phyloP scores from a whole-genome alignment of 805 yeast species.

The Blastobotrys muscicola region DNA sequence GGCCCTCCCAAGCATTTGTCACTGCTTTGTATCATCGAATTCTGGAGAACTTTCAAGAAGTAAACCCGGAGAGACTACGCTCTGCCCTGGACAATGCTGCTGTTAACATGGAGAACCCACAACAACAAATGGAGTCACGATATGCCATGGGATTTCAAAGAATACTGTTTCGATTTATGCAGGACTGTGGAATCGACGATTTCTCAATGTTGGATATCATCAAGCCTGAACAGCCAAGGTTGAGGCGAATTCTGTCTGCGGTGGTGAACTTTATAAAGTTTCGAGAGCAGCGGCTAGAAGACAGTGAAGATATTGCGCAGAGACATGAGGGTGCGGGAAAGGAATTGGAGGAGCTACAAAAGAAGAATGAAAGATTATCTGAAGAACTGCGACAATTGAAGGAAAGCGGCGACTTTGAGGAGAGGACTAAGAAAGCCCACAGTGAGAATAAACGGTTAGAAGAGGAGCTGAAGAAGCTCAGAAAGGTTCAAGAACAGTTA shows the following conservation, averaged over 20 bases:
- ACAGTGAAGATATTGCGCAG: slow-evolving; percentile 53
- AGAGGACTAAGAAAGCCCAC: slow-evolving; percentile 31
- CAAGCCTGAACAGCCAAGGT: slow-evolving; percentile 65
- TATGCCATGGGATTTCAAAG: slow-evolving; percentile 48
- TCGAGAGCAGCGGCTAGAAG: slow-evolving; percentile 65
- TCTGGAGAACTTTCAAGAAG: slow-evolving; percentile 50
- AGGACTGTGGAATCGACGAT: slow-evolving; percentile 68
- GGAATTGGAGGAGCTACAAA: slow-evolving; percentile 30
- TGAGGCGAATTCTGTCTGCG: slow-evolving; percentile 63
- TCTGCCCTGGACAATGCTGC: slow-evolving; percentile 26
- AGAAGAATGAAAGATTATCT: slow-evolving; percentile 31
- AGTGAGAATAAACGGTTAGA: slow-evolving; percentile 49
- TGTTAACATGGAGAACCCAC: slow-evolving; percentile 28
- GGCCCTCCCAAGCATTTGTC: slow-evolving; percentile 50
- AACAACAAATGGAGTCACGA: slow-evolving; percentile 32
- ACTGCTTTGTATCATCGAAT: slow-evolving; percentile 50
- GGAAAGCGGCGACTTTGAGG: slow-evolving; percentile 20
- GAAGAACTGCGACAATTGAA: slow-evolving; percentile 31
- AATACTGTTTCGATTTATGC: slow-evolving; percentile 51
- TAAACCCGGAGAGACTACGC: slow-evolving; percentile 30
- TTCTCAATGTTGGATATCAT: slow-evolving; percentile 64
- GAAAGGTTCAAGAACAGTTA: slow-evolving; percentile 51
- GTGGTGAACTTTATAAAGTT: slow-evolving; percentile 79
- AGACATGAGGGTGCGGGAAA: slow-evolving; percentile 43
- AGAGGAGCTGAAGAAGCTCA: slow-evolving; percentile 49